Evolutionary conservation across 495 filamentous ascomycete species (phyloP), one percentile per base, ranked within the genome.

Genomic region (Astrothelium subdiscretum): DNA sequence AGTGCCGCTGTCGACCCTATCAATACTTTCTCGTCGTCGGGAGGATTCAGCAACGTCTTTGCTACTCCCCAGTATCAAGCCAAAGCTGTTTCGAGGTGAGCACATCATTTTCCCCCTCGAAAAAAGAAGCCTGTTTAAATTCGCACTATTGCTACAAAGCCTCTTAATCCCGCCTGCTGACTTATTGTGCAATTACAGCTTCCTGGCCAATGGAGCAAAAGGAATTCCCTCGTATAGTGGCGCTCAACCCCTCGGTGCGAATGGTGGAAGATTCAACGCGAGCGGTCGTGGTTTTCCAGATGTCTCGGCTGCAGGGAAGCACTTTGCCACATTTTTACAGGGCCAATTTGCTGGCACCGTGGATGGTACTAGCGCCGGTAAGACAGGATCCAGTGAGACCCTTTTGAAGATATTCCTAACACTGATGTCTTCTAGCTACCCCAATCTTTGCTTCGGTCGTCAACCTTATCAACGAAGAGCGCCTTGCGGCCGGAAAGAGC

Each of bases 391-490:
- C 24, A 1, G 5, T 48, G 15, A 18, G 18, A 20, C 12, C 15
- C 18, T 6, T 18, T 15, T 29, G 27, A 13, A 32, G 29, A 10
- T 13, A 60, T 12, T 35, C 54, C 13, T 15, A 57, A n/a, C 31
- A 42, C 3, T 20, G 24, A 32, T 6, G 31, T 15, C 13, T 40
- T 11, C 6, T 15, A 31, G 40, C 48, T 8, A 61, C 61, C 11
- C 65, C 65, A 32, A 52, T 66, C 20, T 66, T 66, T 32, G 61
- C 65, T 10, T 81, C 35, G 78, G 73, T 87, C 27, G 65, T 88
- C 11, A 86, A 79, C 10, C 74, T 81, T 3, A 77, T 87, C 64
- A 87, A 87, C 62, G 85, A 86, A 66, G 81, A 81, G 65, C 76
- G 85, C 27, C 63, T 85, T 26, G 77, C 76, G 1, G 72, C 67